These are phyloP conservation scores for Croton laevigatus DNA, from an alignment of 441 rosid species.

Conservation along the genomic window DNA sequence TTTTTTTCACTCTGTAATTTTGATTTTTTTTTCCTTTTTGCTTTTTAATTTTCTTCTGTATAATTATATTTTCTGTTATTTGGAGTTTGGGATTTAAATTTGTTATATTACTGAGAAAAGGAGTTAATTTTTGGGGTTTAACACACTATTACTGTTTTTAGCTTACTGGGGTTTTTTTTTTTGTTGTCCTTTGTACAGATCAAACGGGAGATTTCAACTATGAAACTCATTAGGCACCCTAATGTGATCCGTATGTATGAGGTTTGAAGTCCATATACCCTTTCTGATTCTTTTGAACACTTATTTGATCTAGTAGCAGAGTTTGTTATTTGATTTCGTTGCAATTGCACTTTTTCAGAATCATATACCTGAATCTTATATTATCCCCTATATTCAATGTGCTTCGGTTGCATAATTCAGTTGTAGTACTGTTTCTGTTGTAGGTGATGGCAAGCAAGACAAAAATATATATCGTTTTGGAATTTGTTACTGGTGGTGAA, in stretches of 20 bases:
- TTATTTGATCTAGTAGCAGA: neutral
- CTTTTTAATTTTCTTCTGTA: neutral
- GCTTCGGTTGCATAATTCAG: slow-evolving; percentile 5
- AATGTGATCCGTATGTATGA: slow-evolving; percentile 95
- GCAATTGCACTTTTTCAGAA: too few species aligned
- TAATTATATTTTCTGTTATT: neutral
- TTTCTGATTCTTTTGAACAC: neutral
- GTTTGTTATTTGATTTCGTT: neutral
- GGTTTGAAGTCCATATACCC: slow-evolving; percentile 41
- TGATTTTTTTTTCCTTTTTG: neutral
- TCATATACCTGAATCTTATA: neutral
- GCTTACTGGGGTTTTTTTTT: neutral
- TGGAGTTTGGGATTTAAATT: neutral
- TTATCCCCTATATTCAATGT: slow-evolving; percentile 14
- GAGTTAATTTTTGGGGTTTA: neutral
- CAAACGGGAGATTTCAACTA: slow-evolving; percentile 91
- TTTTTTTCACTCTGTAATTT: neutral
- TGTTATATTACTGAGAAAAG: neutral
- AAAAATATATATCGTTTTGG: slow-evolving; percentile 87
- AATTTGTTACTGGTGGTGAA: slow-evolving; percentile 96
- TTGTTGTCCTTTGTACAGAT: slow-evolving; percentile 49
- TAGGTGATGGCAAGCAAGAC: slow-evolving; percentile 99
- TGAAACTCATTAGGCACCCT: slow-evolving; percentile 91
- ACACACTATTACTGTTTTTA: neutral
- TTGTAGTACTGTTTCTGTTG: slow-evolving; percentile 27